Percentiles rank a stretch among this genome's conserved stretches.
These are phyloP conservation scores for Fusarium sp. DNA, from an alignment of 2,329 filamentous ascomycete species.

Conservation along the genomic window DNA sequence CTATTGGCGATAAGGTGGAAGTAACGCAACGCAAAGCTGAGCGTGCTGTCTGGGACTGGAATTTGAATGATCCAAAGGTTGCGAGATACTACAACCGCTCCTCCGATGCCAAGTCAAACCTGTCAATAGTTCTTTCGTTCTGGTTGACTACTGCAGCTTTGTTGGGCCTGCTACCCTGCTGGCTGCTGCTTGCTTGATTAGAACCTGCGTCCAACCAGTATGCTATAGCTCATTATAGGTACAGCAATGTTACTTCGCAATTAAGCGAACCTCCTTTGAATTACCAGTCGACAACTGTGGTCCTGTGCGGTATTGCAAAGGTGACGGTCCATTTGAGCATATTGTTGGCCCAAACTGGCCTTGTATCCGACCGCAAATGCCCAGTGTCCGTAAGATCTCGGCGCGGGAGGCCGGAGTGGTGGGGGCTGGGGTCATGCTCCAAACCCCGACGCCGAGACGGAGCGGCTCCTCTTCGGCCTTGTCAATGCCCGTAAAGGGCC, in stretches of 20 bases:
- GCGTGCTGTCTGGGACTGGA: constrained; percentile 70
- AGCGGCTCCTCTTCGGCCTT: constrained; percentile 40
- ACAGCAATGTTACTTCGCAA: constrained; percentile 11
- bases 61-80: constrained; percentile 47
- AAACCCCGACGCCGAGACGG: constrained; percentile 38
- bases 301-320: background rate
- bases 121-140: constrained; percentile 33
- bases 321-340: constrained; percentile 13
- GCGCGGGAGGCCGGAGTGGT: constrained; percentile 34
- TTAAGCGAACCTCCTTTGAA: constrained; percentile 11
- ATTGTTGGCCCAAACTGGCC: constrained; percentile 16
- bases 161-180: constrained; percentile 36
- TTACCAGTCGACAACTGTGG: background rate
- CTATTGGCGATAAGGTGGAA: constrained; percentile 65
- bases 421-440: constrained; percentile 10
- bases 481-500: constrained; percentile 37
- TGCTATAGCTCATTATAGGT: constrained; percentile 12
- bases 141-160: constrained; percentile 37
- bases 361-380: constrained; percentile 26
- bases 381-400: constrained; percentile 37
- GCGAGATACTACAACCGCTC: constrained; percentile 48
- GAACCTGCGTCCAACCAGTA: constrained; percentile 4
- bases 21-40: constrained; percentile 66
- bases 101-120: constrained; percentile 15
- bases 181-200: constrained; percentile 36